These are phyloP conservation scores for Eremothecium sinecaudum DNA, from an alignment of 1,139 yeast species.

Conservation along the genomic window DNA sequence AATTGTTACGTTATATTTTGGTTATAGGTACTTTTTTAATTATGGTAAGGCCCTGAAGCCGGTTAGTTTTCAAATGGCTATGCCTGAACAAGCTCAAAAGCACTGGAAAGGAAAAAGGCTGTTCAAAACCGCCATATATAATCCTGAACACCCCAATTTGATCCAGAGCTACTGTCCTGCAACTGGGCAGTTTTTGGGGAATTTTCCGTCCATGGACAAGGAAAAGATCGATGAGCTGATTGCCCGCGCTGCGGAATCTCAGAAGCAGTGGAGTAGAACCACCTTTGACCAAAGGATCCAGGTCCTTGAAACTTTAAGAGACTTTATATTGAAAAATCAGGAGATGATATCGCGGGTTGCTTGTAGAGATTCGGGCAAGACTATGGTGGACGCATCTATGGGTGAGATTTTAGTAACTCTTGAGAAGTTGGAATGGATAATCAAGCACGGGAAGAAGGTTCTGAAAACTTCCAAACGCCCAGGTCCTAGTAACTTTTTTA, in stretches of 20 bases:
- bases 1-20: slow-evolving; percentile 15
- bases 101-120: slow-evolving; percentile 89
- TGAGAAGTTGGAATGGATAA: slow-evolving; percentile 85
- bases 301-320: slow-evolving; percentile 59
- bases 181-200: slow-evolving; percentile 80
- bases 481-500: slow-evolving; percentile 75
- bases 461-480: slow-evolving; percentile 68
- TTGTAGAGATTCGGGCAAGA: slow-evolving; percentile 92
- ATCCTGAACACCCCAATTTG: slow-evolving; percentile 48
- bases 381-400: slow-evolving; percentile 90
- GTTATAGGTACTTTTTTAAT: slow-evolving; percentile 17
- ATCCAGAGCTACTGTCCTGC: slow-evolving; percentile 93
- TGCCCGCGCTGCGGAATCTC: slow-evolving; percentile 46
- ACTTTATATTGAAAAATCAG: slow-evolving; percentile 71
- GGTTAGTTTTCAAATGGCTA: slow-evolving; percentile 43
- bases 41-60: slow-evolving; percentile 30
- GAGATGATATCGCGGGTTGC: slow-evolving; percentile 83
- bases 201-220: slow-evolving; percentile 50
- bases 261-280: slow-evolving; percentile 46
- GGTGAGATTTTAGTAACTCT: slow-evolving; percentile 92
- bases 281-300: slow-evolving; percentile 56
- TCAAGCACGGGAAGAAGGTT: slow-evolving; percentile 68
- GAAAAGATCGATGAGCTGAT: slow-evolving; percentile 65
- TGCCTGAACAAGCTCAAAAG: slow-evolving; percentile 79
- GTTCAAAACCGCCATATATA: slow-evolving; percentile 38